These are phyloP conservation scores for Penicillium fimorum DNA, from an alignment of 495 filamentous ascomycete species.

Conservation along the genomic window DNA sequence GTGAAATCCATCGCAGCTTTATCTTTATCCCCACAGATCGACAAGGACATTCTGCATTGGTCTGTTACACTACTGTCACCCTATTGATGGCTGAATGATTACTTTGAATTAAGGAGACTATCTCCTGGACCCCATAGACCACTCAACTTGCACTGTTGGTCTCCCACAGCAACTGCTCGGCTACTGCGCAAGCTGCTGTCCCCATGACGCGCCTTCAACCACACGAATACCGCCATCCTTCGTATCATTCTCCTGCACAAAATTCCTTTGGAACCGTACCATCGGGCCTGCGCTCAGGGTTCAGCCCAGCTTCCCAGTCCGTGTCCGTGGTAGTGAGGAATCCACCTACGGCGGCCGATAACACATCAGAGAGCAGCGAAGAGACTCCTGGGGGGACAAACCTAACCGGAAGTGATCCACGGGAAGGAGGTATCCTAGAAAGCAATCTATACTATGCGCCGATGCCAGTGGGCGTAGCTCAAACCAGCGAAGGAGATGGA, in stretches of 20 bases:
- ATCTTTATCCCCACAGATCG: slow-evolving; percentile 14
- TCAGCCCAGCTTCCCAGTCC: slow-evolving; percentile 6
- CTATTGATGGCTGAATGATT: neutral
- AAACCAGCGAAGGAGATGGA: neutral
- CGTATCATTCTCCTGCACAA: slow-evolving; percentile 3
- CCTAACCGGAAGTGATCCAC: neutral
- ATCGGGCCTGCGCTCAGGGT: slow-evolving; percentile 1
- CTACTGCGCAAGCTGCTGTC: neutral
- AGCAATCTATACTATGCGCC: slow-evolving; percentile 11
- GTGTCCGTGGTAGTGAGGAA: slow-evolving; percentile 8
- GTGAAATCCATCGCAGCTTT: slow-evolving; percentile 3
- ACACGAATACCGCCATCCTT: slow-evolving; percentile 7
- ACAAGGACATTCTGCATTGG: slow-evolving; percentile 5
- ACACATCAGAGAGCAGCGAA: slow-evolving; percentile 9
- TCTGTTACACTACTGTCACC: neutral
- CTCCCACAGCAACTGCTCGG: neutral
- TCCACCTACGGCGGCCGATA: neutral
- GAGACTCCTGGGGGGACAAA: neutral
- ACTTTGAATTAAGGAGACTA: neutral
- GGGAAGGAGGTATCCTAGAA: slow-evolving; percentile 2
- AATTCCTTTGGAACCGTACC: neutral
- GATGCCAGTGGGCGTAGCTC: slow-evolving; percentile 8
- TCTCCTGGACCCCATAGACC: neutral
- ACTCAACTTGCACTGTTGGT: neutral
- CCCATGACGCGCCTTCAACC: slow-evolving; percentile 7